Conservation (phyloP, 1,139 yeast genomes). For the Yamadazyma conglobata region DNA sequence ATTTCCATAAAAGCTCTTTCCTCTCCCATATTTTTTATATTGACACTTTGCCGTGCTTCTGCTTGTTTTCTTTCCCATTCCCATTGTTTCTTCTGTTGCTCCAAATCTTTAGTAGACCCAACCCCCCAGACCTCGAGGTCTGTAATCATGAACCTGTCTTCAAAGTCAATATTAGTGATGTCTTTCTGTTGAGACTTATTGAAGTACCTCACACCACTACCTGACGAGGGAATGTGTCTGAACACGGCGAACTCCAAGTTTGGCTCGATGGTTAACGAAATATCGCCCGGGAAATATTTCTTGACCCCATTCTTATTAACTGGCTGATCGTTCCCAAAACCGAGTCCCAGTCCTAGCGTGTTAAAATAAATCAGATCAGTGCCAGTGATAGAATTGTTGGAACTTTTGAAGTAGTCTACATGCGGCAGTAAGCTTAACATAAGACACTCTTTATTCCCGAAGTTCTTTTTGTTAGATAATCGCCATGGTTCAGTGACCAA, state of each 20-base stretch:
- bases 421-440: slow-evolving; percentile 67
- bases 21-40: slow-evolving; percentile 64
- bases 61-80: slow-evolving; percentile 93
- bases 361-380: slow-evolving; percentile 56
- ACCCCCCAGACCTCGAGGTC: slow-evolving; percentile 92
- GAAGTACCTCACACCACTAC: slow-evolving; percentile 24
- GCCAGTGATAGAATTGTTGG: slow-evolving; percentile 25
- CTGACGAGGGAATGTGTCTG: slow-evolving; percentile 50
- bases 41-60: slow-evolving; percentile 67
- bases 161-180: slow-evolving; percentile 42
- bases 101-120: slow-evolving; percentile 72
- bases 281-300: slow-evolving; percentile 56
- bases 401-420: slow-evolving; percentile 51
- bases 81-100: slow-evolving; percentile 75
- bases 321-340: slow-evolving; percentile 73
- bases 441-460: slow-evolving; percentile 57
- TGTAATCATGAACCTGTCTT: slow-evolving; percentile 66
- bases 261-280: slow-evolving; percentile 74
- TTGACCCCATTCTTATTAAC: slow-evolving; percentile 40
- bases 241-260: slow-evolving; percentile 79
- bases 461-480: slow-evolving; percentile 63
- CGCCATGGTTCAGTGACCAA: slow-evolving; percentile 73
- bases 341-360: slow-evolving; percentile 72
- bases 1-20: slow-evolving; percentile 83
- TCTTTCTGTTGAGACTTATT: slow-evolving; percentile 21